Conservation (phyloP, 2,329 filamentous ascomycete species). For the Neospermospora avenae region DNA sequence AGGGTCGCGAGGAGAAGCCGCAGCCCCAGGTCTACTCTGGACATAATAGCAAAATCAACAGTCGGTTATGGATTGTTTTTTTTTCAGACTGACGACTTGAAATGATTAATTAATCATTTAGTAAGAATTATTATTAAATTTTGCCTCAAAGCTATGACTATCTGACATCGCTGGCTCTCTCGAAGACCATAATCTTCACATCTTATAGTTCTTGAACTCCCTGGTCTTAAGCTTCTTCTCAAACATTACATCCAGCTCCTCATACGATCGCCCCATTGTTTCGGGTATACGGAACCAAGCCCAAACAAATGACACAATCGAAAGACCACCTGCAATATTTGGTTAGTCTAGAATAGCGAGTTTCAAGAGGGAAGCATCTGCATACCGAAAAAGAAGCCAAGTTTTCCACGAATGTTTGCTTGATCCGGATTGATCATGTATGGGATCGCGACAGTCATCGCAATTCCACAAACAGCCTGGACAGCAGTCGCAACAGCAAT, state of each 20-base stretch:
- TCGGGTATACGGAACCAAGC: slow-evolving; percentile 42
- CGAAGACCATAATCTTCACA: not conserved
- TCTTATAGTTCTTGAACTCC: slow-evolving; percentile 32
- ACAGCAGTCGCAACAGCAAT: slow-evolving; percentile 32
- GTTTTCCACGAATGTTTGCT: slow-evolving; percentile 40
- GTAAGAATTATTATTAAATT: not conserved
- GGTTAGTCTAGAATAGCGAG: slow-evolving; percentile 20
- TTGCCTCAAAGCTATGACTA: not conserved
- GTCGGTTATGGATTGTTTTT: too few species aligned
- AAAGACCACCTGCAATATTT: slow-evolving; percentile 17
- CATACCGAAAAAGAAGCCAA: slow-evolving; percentile 41
- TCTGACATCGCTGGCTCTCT: not conserved
- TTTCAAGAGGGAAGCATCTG: slow-evolving; percentile 10
- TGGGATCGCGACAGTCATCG: slow-evolving; percentile 36
- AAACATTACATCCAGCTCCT: slow-evolving; percentile 48
- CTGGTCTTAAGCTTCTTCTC: slow-evolving; percentile 35
- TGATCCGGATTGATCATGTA: slow-evolving; percentile 40
- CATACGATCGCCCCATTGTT: slow-evolving; percentile 42
- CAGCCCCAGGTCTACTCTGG: too few species aligned
- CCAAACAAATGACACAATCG: slow-evolving; percentile 40
- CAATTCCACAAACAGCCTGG: slow-evolving; percentile 30
- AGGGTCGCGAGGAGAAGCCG: too few species aligned
- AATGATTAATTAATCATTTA: too few species aligned
- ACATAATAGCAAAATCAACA: too few species aligned
- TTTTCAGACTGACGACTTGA: too few species aligned